Evolutionary conservation across 768 basidiomycete genomes (phyloP), one percentile per base, ranked within the genome.

Genomic region (Melanogaster broomeanus): DNA sequence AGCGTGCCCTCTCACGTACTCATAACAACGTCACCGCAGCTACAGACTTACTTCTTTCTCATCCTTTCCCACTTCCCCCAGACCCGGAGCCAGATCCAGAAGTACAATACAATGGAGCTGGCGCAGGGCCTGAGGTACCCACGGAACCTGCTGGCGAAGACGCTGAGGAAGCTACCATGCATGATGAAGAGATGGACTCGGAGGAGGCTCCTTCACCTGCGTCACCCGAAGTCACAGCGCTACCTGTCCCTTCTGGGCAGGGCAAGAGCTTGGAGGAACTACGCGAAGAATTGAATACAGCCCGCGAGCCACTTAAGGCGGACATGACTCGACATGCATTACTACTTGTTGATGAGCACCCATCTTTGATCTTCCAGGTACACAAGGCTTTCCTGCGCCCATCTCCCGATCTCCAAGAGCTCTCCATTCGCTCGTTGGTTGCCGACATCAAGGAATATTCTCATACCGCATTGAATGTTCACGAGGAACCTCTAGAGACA

Each of bases 1-100:
- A 90, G 63, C 81, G 86, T 46, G 96, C 96, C 4, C 75, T 99
- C 34, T 69, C 78, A 18, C 89, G 95, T 11, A 85, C 88, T 4
- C 83, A 88, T 55, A 98, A 98, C 69, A 94, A 97, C 62, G 77
- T 97, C 61, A 85, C 78, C 39, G 84, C 88, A 5, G 97, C 97
- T 4, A 88, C 96, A 0, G 95, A 98, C 58, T 74, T 90, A 4
- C 78, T 99, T 1, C 74, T 99, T 13, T 79, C 82, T 0, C 88
- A 94, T 58, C 92, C 93, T 2, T 88, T 87, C 61, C 83, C 87
- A 3, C 76, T 90, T 37, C 82, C 83, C 27, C 82, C 84, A 4
- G 90, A 91, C 60, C 83, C 83, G 0, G 75, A 74, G 13, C 60
- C 69, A 13, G 57, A 61, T 10, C 62, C 66, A 22, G 62, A 62